phyloP scores from a whole-genome alignment of 768 basidiomycete genomes.

The Rhizopogon vinicolor region DNA sequence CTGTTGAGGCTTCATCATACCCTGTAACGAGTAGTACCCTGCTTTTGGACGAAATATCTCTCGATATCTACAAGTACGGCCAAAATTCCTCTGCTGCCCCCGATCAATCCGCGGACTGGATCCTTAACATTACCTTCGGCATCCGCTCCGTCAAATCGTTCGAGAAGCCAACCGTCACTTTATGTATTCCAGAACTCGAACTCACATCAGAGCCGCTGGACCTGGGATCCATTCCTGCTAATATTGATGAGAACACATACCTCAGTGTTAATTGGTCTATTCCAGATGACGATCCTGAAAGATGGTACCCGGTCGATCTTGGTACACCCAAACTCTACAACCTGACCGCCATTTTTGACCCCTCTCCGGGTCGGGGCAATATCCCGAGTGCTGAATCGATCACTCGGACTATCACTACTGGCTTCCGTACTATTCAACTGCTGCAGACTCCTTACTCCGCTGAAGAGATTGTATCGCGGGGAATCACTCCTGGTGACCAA shows the following conservation, averaged over 20 bases:
- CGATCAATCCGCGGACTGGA: slow-evolving; percentile 47
- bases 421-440: slow-evolving; percentile 57
- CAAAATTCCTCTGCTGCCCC: slow-evolving; percentile 41
- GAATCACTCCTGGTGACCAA: slow-evolving; percentile 56
- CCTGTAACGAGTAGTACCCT: slow-evolving; percentile 22
- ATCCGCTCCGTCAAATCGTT: slow-evolving; percentile 38
- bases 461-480: slow-evolving; percentile 37
- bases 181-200: slow-evolving; percentile 45
- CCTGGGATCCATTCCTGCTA: slow-evolving; percentile 14
- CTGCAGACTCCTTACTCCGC: slow-evolving; percentile 44
- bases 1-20: slow-evolving; percentile 20
- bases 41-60: slow-evolving; percentile 47
- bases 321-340: slow-evolving; percentile 53
- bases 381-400: slow-evolving; percentile 15
- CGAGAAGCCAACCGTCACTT: slow-evolving; percentile 30
- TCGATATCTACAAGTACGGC: slow-evolving; percentile 53
- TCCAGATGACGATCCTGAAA: slow-evolving; percentile 39
- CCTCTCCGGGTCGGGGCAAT: slow-evolving; percentile 11
- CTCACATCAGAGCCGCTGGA: slow-evolving; percentile 29
- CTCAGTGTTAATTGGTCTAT: slow-evolving; percentile 41
- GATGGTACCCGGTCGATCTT: slow-evolving; percentile 55
- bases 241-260: slow-evolving; percentile 31
- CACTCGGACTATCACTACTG: slow-evolving; percentile 41
- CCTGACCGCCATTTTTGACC: slow-evolving; percentile 36
- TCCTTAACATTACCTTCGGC: slow-evolving; percentile 49